Percentiles rank a stretch among this genome's conserved stretches.
Evolutionary conservation across 2,329 filamentous ascomycete genomes (phyloP).

Genomic region (Cryoendolithus antarcticus): DNA sequence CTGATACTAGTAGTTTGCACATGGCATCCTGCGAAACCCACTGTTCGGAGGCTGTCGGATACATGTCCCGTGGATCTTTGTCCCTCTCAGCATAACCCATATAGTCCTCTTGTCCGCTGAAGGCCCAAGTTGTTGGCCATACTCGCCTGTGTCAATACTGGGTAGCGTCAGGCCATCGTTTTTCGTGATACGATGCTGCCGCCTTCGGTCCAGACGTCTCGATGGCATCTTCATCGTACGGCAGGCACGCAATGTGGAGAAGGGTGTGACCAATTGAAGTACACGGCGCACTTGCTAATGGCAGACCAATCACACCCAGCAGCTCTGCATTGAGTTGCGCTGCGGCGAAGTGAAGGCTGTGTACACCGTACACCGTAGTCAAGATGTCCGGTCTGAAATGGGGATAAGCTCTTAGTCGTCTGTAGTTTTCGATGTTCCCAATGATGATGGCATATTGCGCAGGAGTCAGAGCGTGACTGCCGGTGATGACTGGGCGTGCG

Average conservation of each 20-base stretch:
- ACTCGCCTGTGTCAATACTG: background rate
- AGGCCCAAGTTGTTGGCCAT: no score
- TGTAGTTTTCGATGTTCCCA: constrained; percentile 1
- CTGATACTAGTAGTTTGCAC: background rate
- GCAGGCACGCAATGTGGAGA: constrained; percentile 1
- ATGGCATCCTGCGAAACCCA: background rate
- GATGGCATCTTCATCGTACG: background rate
- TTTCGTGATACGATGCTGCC: constrained; percentile 1
- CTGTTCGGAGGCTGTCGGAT: background rate
- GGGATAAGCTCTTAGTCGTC: background rate
- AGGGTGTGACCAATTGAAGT: constrained; percentile 3
- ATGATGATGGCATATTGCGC: constrained; percentile 2
- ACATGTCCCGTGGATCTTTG: background rate
- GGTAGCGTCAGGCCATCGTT: background rate
- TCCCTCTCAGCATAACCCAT: no score
- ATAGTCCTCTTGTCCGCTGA: no score
- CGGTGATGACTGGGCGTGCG: constrained; percentile 3
- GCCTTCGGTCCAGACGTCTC: background rate
- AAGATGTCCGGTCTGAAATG: background rate
- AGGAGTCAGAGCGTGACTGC: constrained; percentile 3
- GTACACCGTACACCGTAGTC: constrained; percentile 1
- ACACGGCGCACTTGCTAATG: background rate
- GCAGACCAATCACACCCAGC: background rate
- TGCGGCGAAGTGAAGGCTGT: constrained; percentile 4
- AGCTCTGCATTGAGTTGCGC: constrained; percentile 1